phyloP scores from a whole-genome alignment of 106 monocot species.

The Gastrodia elata region DNA sequence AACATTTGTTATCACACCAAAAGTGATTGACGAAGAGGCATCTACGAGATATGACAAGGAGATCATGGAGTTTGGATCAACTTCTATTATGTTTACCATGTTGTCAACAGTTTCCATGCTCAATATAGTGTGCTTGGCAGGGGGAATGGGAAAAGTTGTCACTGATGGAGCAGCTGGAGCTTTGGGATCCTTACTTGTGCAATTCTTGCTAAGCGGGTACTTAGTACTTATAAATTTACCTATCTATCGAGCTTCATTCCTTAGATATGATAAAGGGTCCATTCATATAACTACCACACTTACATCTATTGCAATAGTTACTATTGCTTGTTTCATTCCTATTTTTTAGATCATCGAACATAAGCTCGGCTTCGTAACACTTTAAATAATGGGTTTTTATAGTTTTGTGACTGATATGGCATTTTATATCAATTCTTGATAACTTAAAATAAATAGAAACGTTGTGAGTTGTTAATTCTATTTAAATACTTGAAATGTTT shows the following conservation, averaged over 20 bases:
- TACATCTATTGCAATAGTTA: conserved; percentile 16
- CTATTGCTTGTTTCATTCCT: background rate
- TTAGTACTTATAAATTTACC: conserved; percentile 42
- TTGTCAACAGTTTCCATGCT: conserved; percentile 37
- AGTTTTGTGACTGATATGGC: no score
- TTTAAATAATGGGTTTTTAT: no score
- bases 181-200: conserved; percentile 23
- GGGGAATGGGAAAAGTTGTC: conserved; percentile 21
- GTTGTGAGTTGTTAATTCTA: no score
- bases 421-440: no score
- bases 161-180: background rate
- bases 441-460: no score
- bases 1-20: conserved; percentile 40
- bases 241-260: conserved; percentile 43
- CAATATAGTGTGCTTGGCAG: conserved; percentile 31
- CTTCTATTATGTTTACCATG: conserved; percentile 32
- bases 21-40: conserved; percentile 39
- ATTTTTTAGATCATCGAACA: background rate
- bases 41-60: conserved; percentile 44
- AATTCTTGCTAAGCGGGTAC: conserved; percentile 32
- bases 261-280: conserved; percentile 49
- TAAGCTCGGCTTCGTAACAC: no score
- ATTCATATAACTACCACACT: conserved; percentile 29
- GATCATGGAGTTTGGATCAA: conserved; percentile 53
- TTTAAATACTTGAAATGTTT: no score